These are phyloP conservation scores for Nymphaea colorata DNA, from an alignment of 164 flowering plant species.

Conservation along the genomic window DNA sequence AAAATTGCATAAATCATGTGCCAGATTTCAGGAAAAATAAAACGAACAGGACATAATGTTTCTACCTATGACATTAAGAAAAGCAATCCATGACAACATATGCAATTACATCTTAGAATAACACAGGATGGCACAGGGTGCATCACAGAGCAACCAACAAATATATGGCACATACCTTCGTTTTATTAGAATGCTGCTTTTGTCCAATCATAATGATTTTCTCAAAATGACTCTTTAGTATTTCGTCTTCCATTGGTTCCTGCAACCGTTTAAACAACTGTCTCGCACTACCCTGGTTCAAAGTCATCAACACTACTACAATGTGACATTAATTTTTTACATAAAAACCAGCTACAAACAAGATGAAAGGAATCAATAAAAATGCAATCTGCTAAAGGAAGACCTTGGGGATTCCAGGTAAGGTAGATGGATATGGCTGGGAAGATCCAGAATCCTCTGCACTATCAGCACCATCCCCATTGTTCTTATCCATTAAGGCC, in stretches of 20 bases:
- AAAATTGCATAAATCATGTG: too few species aligned
- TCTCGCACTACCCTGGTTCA: slow-evolving; percentile 83
- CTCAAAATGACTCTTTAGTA: slow-evolving; percentile 65
- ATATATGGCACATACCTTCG: background rate
- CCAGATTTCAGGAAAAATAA: too few species aligned
- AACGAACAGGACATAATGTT: too few species aligned
- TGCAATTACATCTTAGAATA: too few species aligned
- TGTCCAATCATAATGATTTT: slow-evolving; percentile 52
- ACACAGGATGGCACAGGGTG: too few species aligned
- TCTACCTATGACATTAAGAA: too few species aligned
- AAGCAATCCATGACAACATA: too few species aligned
- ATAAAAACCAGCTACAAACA: background rate
- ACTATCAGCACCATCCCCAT: slow-evolving; percentile 93
- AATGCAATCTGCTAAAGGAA: background rate
- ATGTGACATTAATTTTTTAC: background rate
- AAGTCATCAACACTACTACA: background rate
- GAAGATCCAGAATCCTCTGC: slow-evolving; percentile 98
- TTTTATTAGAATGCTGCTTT: background rate
- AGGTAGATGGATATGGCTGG: slow-evolving; percentile 81
- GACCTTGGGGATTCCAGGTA: slow-evolving; percentile 97
- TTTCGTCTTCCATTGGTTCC: slow-evolving; percentile 70
- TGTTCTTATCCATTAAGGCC: slow-evolving; percentile 59
- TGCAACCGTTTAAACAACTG: slow-evolving; percentile 82
- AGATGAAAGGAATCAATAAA: background rate
- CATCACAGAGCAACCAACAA: background rate